Percentiles rank a stretch among this genome's conserved stretches.
Evolutionary conservation across 306 rosid genomes (phyloP).

Genomic region (Dryas drummondii): DNA sequence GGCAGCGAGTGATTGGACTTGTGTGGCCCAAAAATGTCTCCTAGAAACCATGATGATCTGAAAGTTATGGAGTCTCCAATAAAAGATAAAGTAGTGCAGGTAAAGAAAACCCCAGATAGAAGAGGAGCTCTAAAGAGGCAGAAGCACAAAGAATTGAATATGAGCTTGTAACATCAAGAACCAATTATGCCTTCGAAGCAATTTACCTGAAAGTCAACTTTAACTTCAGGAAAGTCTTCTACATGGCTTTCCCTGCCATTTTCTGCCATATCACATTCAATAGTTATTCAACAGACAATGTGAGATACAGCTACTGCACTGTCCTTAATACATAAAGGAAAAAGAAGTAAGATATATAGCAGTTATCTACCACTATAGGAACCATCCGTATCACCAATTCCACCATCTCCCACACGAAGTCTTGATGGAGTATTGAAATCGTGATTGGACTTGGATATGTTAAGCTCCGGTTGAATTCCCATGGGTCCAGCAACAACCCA

Average conservation of each 20-base stretch:
- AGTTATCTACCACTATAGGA: constrained; percentile 35
- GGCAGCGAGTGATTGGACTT: constrained; percentile 85
- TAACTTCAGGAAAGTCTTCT: constrained; percentile 86
- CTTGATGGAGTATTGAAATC: constrained; percentile 36
- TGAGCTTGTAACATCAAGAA: neutral
- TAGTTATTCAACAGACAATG: constrained; percentile 10
- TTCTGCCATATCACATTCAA: constrained; percentile 51
- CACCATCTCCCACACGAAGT: constrained; percentile 33
- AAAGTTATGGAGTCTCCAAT: constrained; percentile 36
- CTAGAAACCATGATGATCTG: constrained; percentile 46
- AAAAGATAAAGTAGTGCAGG: constrained; percentile 20
- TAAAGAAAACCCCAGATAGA: neutral
- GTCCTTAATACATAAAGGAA: neutral
- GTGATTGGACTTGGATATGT: constrained; percentile 35
- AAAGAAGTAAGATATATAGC: constrained; percentile 6
- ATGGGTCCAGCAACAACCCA: constrained; percentile 38
- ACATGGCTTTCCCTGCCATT: constrained; percentile 44
- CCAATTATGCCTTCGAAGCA: constrained; percentile 6
- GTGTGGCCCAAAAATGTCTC: constrained; percentile 98
- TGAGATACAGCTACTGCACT: neutral
- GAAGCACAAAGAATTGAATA: neutral
- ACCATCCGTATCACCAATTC: constrained; percentile 44
- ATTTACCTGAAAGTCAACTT: constrained; percentile 83
- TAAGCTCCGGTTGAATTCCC: constrained; percentile 37
- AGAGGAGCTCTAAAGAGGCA: neutral